These are phyloP conservation scores for Suillus ampliporus DNA, from an alignment of 768 basidiomycete species.

Conservation along the genomic window DNA sequence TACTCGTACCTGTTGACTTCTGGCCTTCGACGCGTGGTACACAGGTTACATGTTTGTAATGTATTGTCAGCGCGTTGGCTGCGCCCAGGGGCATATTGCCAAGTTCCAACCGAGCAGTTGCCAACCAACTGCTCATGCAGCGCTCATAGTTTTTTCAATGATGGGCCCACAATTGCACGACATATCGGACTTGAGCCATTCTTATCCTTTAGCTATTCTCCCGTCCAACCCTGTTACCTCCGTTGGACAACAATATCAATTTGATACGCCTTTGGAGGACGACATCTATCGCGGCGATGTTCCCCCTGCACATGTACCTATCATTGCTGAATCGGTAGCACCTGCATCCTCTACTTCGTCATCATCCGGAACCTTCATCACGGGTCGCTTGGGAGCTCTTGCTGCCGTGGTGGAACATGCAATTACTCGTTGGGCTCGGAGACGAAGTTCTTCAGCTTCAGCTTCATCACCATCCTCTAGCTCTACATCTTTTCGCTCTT, in stretches of 20 bases:
- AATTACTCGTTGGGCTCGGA: constrained; percentile 68
- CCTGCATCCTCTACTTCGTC: constrained; percentile 38
- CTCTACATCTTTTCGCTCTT: constrained; percentile 39
- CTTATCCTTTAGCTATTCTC: neutral
- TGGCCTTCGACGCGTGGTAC: neutral
- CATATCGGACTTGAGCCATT: neutral
- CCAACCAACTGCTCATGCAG: neutral
- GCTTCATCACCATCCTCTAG: constrained; percentile 52
- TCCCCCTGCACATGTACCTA: constrained; percentile 36
- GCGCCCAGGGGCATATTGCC: neutral
- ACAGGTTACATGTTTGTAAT: neutral
- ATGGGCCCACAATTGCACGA: neutral
- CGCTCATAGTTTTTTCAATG: neutral
- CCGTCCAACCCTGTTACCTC: neutral
- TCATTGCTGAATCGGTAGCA: constrained; percentile 28
- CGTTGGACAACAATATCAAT: constrained; percentile 5
- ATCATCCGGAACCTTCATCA: constrained; percentile 43
- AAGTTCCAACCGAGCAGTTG: neutral
- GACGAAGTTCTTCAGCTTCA: constrained; percentile 47
- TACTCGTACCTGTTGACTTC: neutral
- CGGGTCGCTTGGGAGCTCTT: constrained; percentile 52
- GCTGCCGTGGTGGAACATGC: constrained; percentile 72
- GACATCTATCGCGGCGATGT: constrained; percentile 70
- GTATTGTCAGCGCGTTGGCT: neutral
- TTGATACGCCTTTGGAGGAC: constrained; percentile 31